Percentiles rank a stretch among this genome's conserved stretches.
Evolutionary conservation across 176 grass and related monocot genomes (phyloP).

Genomic region (maize (Zea mays)): Zm-B73-REFERENCE-NAM-5.0 NC_050096.1:235571501-235572000

Average conservation of each 20-base stretch:
- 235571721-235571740: background rate
- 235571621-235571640: background rate
- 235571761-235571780: background rate
- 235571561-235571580: background rate
- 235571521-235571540: background rate
- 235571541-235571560: background rate
- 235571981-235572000: conserved; percentile 14
- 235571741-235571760: background rate
- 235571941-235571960: background rate
- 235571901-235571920: too few species aligned
- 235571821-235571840: too few species aligned
- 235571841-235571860: too few species aligned
- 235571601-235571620: background rate
- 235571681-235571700: background rate
- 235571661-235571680: background rate
- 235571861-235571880: too few species aligned
- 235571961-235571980: background rate
- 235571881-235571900: too few species aligned
- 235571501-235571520: background rate
- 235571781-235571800: background rate
- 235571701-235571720: background rate
- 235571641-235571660: background rate
- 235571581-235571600: background rate
- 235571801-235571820: background rate
- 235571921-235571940: too few species aligned